Percentiles rank a stretch among this genome's conserved stretches.
Evolutionary conservation across 2,329 filamentous ascomycete species (phyloP).

Genomic region (Fusarium subtropicale): DNA sequence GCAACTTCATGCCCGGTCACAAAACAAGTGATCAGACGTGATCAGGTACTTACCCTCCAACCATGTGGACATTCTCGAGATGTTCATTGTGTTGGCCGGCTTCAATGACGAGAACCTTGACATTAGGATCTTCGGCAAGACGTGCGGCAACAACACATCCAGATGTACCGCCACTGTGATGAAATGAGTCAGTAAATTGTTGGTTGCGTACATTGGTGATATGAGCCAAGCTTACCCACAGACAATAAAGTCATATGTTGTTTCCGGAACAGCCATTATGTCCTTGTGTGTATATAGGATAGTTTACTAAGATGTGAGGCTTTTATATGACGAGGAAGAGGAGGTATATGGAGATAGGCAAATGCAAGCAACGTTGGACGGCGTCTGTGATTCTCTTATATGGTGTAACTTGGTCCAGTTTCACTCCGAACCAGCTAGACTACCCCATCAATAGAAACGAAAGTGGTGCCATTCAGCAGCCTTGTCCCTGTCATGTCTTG

Average conservation of each 20-base stretch:
- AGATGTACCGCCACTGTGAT: conserved; percentile 51
- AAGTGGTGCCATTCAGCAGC: conserved; percentile 4
- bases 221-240: conserved; percentile 48
- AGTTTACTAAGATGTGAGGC: not conserved
- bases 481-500: not conserved
- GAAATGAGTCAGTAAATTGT: conserved; percentile 2
- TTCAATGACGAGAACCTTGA: conserved; percentile 52
- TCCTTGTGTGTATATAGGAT: not conserved
- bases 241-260: conserved; percentile 51
- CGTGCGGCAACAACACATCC: conserved; percentile 54
- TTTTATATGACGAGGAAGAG: not conserved
- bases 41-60: conserved; percentile 55
- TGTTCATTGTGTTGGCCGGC: conserved; percentile 56
- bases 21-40: not conserved
- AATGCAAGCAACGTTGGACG: not conserved
- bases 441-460: not conserved
- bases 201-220: not conserved
- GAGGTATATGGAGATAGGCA: not conserved
- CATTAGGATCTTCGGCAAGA: conserved; percentile 51
- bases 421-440: not conserved
- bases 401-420: not conserved
- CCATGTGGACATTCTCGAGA: conserved; percentile 63
- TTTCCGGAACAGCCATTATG: conserved; percentile 38
- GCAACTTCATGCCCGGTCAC: no score
- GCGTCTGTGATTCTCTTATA: conserved; percentile 24